Conservation (phyloP, 1,284 basidiomycete genomes). For the Ceratobasidium sp. region DNA sequence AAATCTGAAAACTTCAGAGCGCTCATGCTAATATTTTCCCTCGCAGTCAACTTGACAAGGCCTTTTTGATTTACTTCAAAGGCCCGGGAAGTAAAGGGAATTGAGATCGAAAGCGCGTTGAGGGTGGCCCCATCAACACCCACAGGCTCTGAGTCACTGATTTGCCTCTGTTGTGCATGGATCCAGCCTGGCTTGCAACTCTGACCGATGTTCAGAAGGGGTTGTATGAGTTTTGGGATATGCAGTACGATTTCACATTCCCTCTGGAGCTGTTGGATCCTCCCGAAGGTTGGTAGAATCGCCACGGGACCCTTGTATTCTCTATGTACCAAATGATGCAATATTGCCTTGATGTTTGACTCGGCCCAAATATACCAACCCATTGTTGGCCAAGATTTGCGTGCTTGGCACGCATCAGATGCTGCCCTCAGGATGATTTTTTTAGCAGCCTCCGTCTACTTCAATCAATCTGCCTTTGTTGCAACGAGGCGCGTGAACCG, state of each 20-base stretch:
- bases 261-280: background rate
- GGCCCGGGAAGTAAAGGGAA: background rate
- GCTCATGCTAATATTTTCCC: too few relatives aligned
- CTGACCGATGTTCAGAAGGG: background rate
- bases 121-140: background rate
- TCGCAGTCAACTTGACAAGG: background rate
- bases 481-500: background rate
- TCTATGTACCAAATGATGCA: too few relatives aligned
- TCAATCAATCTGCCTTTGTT: too few relatives aligned
- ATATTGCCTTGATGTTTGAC: too few relatives aligned
- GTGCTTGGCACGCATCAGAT: too few relatives aligned
- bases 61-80: background rate
- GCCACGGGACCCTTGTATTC: too few relatives aligned
- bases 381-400: too few relatives aligned
- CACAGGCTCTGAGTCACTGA: background rate
- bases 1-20: too few relatives aligned
- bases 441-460: too few relatives aligned
- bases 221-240: background rate
- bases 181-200: background rate
- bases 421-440: too few relatives aligned
- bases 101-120: background rate
- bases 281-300: background rate
- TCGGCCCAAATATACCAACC: too few relatives aligned
- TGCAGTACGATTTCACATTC: background rate
- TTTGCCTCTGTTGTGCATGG: conserved; percentile 6